Evolutionary conservation across 2,329 filamentous ascomycete species (phyloP), one percentile per base, ranked within the genome.

Genomic region (Proliferodiscus dingleyae): DNA sequence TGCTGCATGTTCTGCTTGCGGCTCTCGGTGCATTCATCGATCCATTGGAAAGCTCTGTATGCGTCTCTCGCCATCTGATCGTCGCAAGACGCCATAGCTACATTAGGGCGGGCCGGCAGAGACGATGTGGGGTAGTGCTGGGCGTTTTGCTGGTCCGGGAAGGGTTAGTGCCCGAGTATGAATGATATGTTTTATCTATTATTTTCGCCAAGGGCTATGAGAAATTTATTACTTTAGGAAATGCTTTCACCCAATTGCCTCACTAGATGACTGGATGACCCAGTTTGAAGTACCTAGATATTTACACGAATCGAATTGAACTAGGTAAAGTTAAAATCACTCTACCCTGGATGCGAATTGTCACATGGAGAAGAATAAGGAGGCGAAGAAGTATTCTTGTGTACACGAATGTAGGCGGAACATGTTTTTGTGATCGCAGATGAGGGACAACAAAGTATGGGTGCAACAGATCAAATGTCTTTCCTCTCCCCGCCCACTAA

Each of bases 381-480:
- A 46, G 43, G 37, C 40, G 15, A 50, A 52, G 36, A 45, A 55
- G 42, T 39, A 47, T 44, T 46, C 43, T 50, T 41, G 45, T 52
- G 43, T 43, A 54, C 46, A 51, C 41, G 45, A 49, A 50, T 30
- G 41, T 26, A 43, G 28, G 42, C 34, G 37, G 23, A 43, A 46
- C 38, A 42, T 23, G 42, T 33, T 28, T 33, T 46, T 43, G 45
- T 45, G 42, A 41, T 47, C 43, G 42, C 37, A 51, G 41, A 52
- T 51, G 45, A 40, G 19, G 49, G 24, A 22, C 41, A 51, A 46
- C 45, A 39, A 45, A 29, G 38, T 45, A 19, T 49, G 45, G 44
- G 48, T 55, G 56, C 54, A 57, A 58, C 56, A 58, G 56, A 61
- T 61, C 59, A 39, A 55, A 58, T 51, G 50, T 57, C 53, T 58